phyloP scores from a whole-genome alignment of 164 flowering plant species.

The Macadamia integrifolia region DNA sequence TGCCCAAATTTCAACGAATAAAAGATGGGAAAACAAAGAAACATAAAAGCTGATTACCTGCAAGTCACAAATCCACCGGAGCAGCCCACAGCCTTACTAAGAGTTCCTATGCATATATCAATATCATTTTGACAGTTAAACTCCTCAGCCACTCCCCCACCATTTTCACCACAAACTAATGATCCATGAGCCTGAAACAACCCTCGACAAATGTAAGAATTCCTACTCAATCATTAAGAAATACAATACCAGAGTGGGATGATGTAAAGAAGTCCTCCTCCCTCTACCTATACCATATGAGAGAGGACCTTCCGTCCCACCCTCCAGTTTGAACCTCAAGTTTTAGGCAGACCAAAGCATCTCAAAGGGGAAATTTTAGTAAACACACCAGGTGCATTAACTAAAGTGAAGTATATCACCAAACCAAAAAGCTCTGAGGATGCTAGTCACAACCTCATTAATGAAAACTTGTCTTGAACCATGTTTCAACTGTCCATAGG shows the following conservation, averaged over 20 bases:
- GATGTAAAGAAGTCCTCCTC: not conserved
- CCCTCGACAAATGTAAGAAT: not conserved
- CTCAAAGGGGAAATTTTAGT: too few relatives aligned
- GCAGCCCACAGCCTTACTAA: slow-evolving; percentile 95
- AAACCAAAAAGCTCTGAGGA: too few relatives aligned
- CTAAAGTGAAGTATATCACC: too few relatives aligned
- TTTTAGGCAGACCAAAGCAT: too few relatives aligned
- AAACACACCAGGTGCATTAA: too few relatives aligned
- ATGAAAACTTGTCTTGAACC: not conserved
- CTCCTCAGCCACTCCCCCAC: slow-evolving; percentile 83
- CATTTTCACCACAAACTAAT: slow-evolving; percentile 84
- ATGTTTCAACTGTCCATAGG: not conserved
- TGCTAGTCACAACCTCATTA: too few relatives aligned
- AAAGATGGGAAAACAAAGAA: not conserved
- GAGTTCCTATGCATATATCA: slow-evolving; percentile 84
- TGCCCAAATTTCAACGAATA: not conserved
- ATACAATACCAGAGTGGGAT: not conserved
- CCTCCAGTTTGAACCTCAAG: too few relatives aligned
- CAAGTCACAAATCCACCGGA: slow-evolving; percentile 94
- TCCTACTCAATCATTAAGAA: not conserved
- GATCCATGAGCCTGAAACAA: slow-evolving; percentile 72
- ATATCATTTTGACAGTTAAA: slow-evolving; percentile 74
- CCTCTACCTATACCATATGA: not conserved
- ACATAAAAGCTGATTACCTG: slow-evolving; percentile 49
- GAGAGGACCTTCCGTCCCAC: too few relatives aligned